These are phyloP conservation scores for Microdochium trichocladiopsis DNA, from an alignment of 2,329 filamentous ascomycete genomes.

Conservation along the genomic window DNA sequence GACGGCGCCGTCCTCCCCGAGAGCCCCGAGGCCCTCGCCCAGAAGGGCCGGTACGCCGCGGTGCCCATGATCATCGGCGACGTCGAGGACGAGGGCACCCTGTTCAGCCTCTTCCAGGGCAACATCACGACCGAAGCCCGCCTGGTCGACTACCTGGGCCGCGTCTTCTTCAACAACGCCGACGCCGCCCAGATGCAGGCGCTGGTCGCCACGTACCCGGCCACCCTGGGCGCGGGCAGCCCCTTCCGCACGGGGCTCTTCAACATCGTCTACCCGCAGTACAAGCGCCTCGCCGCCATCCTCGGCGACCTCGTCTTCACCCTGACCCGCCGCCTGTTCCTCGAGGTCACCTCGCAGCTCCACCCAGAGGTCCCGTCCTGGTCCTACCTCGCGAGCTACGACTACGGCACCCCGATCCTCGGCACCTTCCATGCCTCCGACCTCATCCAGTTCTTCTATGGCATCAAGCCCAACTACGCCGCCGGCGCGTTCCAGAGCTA, in stretches of 20 bases:
- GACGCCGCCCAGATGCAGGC: constrained; percentile 33
- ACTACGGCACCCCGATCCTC: constrained; percentile 51
- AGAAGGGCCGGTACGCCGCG: constrained; percentile 41
- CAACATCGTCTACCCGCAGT: constrained; percentile 55
- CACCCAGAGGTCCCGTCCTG: constrained; percentile 41
- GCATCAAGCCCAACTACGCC: constrained; percentile 18
- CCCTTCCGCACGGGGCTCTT: constrained; percentile 51
- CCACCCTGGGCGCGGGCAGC: constrained; percentile 39
- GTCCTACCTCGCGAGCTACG: constrained; percentile 54
- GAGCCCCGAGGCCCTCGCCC: constrained; percentile 9
- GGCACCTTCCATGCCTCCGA: constrained; percentile 59
- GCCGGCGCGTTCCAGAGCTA: constrained; percentile 56
- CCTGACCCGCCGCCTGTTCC: constrained; percentile 35
- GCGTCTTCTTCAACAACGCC: constrained; percentile 40
- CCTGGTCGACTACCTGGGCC: constrained; percentile 43
- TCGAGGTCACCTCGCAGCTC: neutral
- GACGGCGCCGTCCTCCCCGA: constrained; percentile 45
- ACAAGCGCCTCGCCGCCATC: constrained; percentile 56
- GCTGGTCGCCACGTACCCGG: constrained; percentile 47
- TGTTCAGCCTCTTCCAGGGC: constrained; percentile 51
- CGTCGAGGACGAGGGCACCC: constrained; percentile 59
- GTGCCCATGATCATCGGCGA: constrained; percentile 59
- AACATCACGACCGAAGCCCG: constrained; percentile 50
- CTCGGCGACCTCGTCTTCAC: constrained; percentile 59
- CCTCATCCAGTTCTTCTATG: constrained; percentile 46